Evolutionary conservation across 23 red algal species (phyloP), one percentile per base, ranked within the genome.

Genomic region (Gracilaria vermiculophylla): DNA sequence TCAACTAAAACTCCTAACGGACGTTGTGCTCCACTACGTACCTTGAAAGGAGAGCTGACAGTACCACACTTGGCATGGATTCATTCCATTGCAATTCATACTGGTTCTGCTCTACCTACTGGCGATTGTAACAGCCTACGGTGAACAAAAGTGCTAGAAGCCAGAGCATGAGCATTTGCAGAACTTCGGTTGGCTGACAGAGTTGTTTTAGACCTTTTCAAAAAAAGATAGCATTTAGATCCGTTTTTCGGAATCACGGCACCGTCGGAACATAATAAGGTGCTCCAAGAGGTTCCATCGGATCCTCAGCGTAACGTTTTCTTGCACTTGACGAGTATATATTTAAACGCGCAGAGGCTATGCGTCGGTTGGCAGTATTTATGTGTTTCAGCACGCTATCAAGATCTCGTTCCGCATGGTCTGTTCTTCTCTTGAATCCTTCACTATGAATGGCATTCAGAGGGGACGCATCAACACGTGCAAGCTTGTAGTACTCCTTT

Each of bases 151-250:
- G 14, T 24, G 76, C 76, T 8, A 34, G 28, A 34, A 25, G 41
- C 76, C 76, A 80, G 42, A 51, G 76, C n/a, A n/a, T n/a, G n/a
- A n/a, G n/a, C n/a, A 13, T 34, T 11, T 40, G 12, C 2, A 2
- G 76, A 53, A 14, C 60, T 5, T 56, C 62, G 53, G 39, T 80
- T 51, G 24, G 76, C 76, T 1, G 51, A n/a, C 25, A 62, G 76
- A 10, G 40, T 25, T 1, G 76, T 24, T 39, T 37, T 80, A n/a
- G 2, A 80, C 29, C 27, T 80, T 80, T 2, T 53, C 57, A 37
- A 58, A 53, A 34, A 80, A 25, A 1, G 33, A 57, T 80, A 33
- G 76, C 76, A 3, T 5, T 8, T 16, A 50, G 20, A n/a, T 32
- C 16, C 1, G 3, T 37, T 29, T 31, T 50, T 32, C 20, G 24